Conservation (phyloP, 352 stramenopile species). For the Phytophthora syringae region DNA sequence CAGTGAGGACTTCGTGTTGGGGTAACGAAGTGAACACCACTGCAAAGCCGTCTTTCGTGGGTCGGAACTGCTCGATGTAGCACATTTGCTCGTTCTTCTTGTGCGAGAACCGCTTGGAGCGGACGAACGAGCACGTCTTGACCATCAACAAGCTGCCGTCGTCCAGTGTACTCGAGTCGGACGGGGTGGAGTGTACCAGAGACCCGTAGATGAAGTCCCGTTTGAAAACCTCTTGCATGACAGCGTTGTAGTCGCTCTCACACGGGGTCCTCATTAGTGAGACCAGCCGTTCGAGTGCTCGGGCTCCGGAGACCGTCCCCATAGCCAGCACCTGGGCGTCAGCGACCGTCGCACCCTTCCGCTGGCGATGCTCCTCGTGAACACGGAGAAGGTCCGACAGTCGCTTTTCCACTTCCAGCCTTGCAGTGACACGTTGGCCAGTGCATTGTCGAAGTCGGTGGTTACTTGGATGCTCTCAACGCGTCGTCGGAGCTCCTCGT, state of each 20-base stretch:
- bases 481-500: conserved; percentile 39
- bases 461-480: conserved; percentile 29
- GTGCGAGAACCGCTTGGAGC: conserved; percentile 32
- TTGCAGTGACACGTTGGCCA: conserved; percentile 36
- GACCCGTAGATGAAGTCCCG: conserved; percentile 57
- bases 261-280: conserved; percentile 29
- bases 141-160: conserved; percentile 30
- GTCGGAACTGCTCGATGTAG: conserved; percentile 44
- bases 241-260: conserved; percentile 43
- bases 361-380: conserved; percentile 22
- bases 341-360: conserved; percentile 16
- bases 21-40: conserved; percentile 38
- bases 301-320: conserved; percentile 33
- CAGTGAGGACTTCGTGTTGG: conserved; percentile 32
- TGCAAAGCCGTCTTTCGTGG: conserved; percentile 39
- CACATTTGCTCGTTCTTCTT: conserved; percentile 53
- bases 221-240: conserved; percentile 52
- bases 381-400: conserved; percentile 38
- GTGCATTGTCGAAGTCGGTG: conserved; percentile 32
- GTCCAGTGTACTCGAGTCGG: background rate
- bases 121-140: conserved; percentile 46
- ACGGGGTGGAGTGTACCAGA: conserved; percentile 35
- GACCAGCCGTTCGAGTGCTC: conserved; percentile 29
- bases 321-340: conserved; percentile 37
- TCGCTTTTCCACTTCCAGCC: conserved; percentile 47